phyloP scores from a whole-genome alignment of 139 green algal species.

The Chlorella sorokiniana region DNA sequence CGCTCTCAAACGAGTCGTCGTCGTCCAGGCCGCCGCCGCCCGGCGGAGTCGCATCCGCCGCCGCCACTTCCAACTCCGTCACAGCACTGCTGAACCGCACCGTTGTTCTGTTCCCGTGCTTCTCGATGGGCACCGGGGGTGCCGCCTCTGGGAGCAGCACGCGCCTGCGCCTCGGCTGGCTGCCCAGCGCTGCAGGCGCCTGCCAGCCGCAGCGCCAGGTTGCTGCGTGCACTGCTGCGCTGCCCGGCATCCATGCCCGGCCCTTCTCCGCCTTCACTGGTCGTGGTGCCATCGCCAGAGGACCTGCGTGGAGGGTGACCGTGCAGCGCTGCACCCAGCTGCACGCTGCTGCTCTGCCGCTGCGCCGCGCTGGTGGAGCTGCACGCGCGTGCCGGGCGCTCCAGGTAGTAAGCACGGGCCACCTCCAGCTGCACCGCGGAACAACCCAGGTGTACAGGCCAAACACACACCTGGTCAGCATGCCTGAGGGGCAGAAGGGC shows the following conservation, averaged over 20 bases:
- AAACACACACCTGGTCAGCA: too few relatives aligned
- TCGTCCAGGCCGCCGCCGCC: background rate
- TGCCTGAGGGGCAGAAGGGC: too few relatives aligned
- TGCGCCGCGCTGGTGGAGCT: background rate
- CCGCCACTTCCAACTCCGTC: background rate
- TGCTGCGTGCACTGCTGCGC: too few relatives aligned
- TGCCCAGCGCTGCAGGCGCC: background rate
- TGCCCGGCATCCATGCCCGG: too few relatives aligned
- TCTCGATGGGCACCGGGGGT: too few relatives aligned
- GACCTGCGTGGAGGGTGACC: background rate
- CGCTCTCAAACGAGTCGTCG: conserved; percentile 1
- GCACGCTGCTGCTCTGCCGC: background rate
- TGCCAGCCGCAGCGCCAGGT: conserved; percentile 10
- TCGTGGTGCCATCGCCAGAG: too few relatives aligned
- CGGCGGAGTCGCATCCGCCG: background rate
- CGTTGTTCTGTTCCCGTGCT: too few relatives aligned
- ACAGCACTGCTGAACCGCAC: background rate
- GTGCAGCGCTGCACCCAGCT: conserved; percentile 12
- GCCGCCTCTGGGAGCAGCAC: too few relatives aligned
- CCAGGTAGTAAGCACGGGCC: conserved; percentile 11
- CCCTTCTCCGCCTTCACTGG: background rate
- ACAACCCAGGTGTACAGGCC: background rate
- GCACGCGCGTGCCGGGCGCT: background rate
- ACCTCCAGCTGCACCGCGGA: conserved; percentile 15
- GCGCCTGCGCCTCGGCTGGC: background rate